Conservation (phyloP, 306 rosid species). For the Acacia acuminata region DNA sequence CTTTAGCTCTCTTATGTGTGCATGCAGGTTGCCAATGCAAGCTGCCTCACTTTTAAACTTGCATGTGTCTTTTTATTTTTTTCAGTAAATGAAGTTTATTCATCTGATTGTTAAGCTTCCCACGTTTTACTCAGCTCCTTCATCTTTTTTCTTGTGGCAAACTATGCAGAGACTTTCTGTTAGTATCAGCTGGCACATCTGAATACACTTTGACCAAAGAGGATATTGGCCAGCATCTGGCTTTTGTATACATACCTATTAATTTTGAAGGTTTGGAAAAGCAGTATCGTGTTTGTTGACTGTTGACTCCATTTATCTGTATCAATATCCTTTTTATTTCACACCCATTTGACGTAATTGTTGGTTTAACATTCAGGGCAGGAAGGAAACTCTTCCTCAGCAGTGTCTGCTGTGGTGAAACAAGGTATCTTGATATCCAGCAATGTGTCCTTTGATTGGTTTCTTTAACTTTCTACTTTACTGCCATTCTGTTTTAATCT, state of each 20-base stretch:
- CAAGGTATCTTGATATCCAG: constrained; percentile 65
- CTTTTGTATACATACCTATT: constrained; percentile 80
- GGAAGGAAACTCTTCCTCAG: constrained; percentile 82
- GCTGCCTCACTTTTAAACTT: neutral
- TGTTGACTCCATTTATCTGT: constrained; percentile 10
- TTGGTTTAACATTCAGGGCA: constrained; percentile 62
- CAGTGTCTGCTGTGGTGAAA: constrained; percentile 63
- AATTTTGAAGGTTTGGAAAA: constrained; percentile 79
- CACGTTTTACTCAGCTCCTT: constrained; percentile 26
- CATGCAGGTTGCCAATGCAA: neutral
- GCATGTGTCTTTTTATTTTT: neutral
- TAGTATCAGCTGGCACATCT: constrained; percentile 77
- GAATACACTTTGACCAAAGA: constrained; percentile 88
- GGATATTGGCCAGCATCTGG: constrained; percentile 75
- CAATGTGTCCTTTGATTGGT: constrained; percentile 30
- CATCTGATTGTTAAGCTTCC: neutral
- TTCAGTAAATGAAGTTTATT: neutral
- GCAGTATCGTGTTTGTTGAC: constrained; percentile 13
- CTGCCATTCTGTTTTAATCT: constrained; percentile 12
- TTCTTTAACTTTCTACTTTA: constrained; percentile 27
- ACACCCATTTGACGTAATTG: constrained; percentile 13
- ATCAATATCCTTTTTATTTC: constrained; percentile 23
- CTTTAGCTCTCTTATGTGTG: neutral
- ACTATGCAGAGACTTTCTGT: constrained; percentile 56
- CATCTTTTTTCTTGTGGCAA: constrained; percentile 28